Evolutionary conservation across 2,329 filamentous ascomycete genomes (phyloP).

Genomic region (Aspergillus sp.): DNA sequence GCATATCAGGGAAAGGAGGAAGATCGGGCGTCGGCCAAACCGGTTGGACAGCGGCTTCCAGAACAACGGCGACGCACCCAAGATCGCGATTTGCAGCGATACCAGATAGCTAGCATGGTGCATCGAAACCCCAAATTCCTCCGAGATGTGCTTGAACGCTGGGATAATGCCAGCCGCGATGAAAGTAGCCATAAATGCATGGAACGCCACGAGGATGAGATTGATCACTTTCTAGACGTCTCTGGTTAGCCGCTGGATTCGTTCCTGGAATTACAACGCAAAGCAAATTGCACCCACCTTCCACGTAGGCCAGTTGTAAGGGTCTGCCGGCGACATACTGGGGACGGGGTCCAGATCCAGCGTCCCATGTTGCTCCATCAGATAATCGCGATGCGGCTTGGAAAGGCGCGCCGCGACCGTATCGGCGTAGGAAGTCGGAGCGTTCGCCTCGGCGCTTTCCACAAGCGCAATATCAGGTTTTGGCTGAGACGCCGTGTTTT

Average conservation of each 20-base stretch:
- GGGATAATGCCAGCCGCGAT: slow-evolving; percentile 48
- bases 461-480: slow-evolving; percentile 21
- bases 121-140: slow-evolving; percentile 41
- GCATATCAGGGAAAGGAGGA: slow-evolving; percentile 43
- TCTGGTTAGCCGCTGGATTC: not conserved
- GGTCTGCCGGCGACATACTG: slow-evolving; percentile 42
- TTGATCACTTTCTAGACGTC: slow-evolving; percentile 44
- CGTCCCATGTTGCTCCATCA: slow-evolving; percentile 46
- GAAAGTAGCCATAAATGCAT: slow-evolving; percentile 51
- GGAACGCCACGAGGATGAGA: slow-evolving; percentile 47
- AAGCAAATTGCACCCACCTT: slow-evolving; percentile 28
- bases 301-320: slow-evolving; percentile 49
- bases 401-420: slow-evolving; percentile 19
- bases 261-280: not conserved
- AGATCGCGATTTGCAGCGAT: slow-evolving; percentile 46
- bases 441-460: slow-evolving; percentile 20
- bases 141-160: slow-evolving; percentile 45
- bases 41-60: slow-evolving; percentile 48
- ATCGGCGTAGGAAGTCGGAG: slow-evolving; percentile 16
- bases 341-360: slow-evolving; percentile 47
- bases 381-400: slow-evolving; percentile 35
- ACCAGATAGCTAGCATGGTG: slow-evolving; percentile 46
- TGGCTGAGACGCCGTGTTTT: slow-evolving; percentile 4
- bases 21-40: slow-evolving; percentile 47
- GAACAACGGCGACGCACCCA: slow-evolving; percentile 45